Evolutionary conservation across 1,139 yeast species (phyloP), one percentile per base, ranked within the genome.

Genomic region (Candida sp.): DNA sequence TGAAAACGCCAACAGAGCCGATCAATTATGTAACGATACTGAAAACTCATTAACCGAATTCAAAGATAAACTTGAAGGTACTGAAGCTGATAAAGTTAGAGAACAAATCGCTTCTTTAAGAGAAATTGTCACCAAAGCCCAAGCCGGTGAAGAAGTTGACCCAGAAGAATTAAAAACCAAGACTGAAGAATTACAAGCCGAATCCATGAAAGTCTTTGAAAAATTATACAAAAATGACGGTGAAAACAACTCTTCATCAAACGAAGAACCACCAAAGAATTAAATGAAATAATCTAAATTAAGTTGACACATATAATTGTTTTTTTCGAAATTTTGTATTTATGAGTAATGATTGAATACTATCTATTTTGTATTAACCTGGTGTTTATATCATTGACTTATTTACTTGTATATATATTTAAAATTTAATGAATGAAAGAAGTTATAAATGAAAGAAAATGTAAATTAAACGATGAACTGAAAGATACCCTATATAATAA

Each of bases 1-100:
- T 66, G 98, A 91, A 77, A 74, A 79, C 57, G 96, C 97, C 63
- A 93, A 93, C 90, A 89, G 89, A 71, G 97, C 97, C 55, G 98
- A 93, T 73, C 91, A 88, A 73, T 84, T 91, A 68, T 88, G 95
- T 73, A 88, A 88, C 73, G 98, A 91, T 73, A 91, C 97, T 60
- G 98, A 93, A 78, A 79, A 81, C 76, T 90, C 97, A 45, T 78
- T 93, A 71, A 85, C 82, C 70, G 97, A 93, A 78, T 89, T 87
- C 77, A 91, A 87, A 77, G 96, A 87, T 57, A 95, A 91, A 78
- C 73, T 93, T 55, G 95, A 89, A 66, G 79, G 86, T 72, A 84
- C 83, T 54, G 95, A 86, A 63, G 90, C 88, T 57, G 96, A 88
- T 63, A 84, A 84, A 76, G 87, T 93, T 57, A 84, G 81, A 73